Evolutionary conservation across 371 early-diverging fungal genomes (phyloP).

Genomic region (Actinomortierella ambigua): DNA sequence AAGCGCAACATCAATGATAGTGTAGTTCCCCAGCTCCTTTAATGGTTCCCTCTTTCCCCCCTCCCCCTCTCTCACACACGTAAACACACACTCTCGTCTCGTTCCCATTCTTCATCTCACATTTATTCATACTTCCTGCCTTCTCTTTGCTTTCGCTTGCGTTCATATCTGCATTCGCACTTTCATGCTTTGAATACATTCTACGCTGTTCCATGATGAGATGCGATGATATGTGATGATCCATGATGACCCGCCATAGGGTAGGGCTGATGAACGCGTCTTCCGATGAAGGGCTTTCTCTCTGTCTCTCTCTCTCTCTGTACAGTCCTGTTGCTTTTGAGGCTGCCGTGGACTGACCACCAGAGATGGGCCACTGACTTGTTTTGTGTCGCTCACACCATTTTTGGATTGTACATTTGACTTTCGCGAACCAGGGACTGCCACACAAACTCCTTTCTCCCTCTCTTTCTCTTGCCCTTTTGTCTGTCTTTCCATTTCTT

Average conservation of each 20-base stretch:
- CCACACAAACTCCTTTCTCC: background rate
- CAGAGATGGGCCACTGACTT: too few relatives aligned
- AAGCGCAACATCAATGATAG: slow-evolving; percentile 31
- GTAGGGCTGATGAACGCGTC: too few relatives aligned
- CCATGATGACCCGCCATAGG: background rate
- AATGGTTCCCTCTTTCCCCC: background rate
- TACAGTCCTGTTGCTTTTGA: too few relatives aligned
- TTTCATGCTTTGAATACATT: background rate
- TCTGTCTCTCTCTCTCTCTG: background rate
- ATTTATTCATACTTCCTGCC: slow-evolving; percentile 13
- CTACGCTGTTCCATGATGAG: background rate
- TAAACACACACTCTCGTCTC: background rate
- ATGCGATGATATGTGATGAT: background rate
- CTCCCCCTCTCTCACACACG: background rate
- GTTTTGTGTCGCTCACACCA: too few relatives aligned
- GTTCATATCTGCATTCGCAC: slow-evolving; percentile 9
- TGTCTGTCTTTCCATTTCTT: background rate
- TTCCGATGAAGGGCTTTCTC: slow-evolving; percentile 1
- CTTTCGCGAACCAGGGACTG: too few relatives aligned
- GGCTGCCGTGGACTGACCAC: too few relatives aligned
- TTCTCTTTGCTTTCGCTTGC: background rate
- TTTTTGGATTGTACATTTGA: too few relatives aligned
- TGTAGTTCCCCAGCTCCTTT: too few relatives aligned
- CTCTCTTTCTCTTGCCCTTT: background rate
- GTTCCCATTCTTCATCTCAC: background rate